Base-by-base conservation (phyloP, 225 moss, liverwort and hornwort genomes). In the Bryum argenteum region DNA sequence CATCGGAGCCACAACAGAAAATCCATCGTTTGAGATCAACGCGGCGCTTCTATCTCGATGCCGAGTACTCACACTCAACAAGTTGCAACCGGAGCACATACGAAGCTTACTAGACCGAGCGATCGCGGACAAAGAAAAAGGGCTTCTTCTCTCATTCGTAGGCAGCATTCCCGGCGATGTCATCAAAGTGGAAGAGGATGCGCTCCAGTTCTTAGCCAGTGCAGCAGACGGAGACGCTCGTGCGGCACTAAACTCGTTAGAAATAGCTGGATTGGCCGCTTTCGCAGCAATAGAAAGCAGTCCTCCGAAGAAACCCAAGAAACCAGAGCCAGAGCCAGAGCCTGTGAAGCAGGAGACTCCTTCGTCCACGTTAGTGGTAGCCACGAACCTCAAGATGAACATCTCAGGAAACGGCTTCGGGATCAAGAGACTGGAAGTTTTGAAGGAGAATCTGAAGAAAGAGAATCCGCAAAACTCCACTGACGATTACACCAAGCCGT, bases 21-120 rank as follows among this genome's bases (percentile, higher is more conserved):
- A 92, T 51, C 92, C 95, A 1, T 95, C 92, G 3, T 95, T 91
- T 44, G 89, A 95, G 73, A 94, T 94, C 78, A 94, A 91, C 69
- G 81, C 88, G 8, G 89, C 92, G 12, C 78, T 95, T 26, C 56
- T 89, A 47, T 95, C 95, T 4, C 90, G 91, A 22, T 95, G 92
- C 64, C 83, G 75, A 48, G 83, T 91, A 15, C 84, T 95, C 59
- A 85, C 91, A 14, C 79, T 95, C 1, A 73, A 80, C 78, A 95
- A 95, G 68, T 65, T 95, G 59, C 89, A 88, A 56, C 92, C 89
- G 1, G 88, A 91, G 66, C 92, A 95, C 54, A 71, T 92, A 13
- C 75, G 83, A 38, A 78, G 48, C 18, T 65, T 95, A 63, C 61
- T 95, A 22, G 86, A 87, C 62, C 75, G 92, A 17, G 84, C 95